Conservation (phyloP, 495 filamentous ascomycete species). For the Penicillium odoratum region DNA sequence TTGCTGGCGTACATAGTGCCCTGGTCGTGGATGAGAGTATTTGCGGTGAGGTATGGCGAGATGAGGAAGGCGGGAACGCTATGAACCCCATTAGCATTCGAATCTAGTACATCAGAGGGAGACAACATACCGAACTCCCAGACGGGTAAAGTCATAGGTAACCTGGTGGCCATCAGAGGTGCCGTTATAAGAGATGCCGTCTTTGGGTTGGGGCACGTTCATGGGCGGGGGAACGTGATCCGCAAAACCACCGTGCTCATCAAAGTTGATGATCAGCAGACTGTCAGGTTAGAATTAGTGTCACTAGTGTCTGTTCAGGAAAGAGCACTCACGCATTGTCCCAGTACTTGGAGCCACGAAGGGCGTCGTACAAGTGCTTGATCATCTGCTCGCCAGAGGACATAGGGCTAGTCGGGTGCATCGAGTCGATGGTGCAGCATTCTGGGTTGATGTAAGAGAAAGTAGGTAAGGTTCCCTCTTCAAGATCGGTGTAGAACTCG, state of each 20-base stretch:
- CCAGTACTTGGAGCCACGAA: conserved; percentile 46
- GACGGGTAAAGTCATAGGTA: conserved; percentile 46
- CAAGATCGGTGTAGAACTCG: conserved; percentile 47
- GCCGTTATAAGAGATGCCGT: conserved; percentile 40
- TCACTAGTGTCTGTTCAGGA: not conserved
- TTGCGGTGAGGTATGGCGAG: conserved; percentile 42
- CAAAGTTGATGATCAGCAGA: conserved; percentile 50
- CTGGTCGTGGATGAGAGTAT: conserved; percentile 40
- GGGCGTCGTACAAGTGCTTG: conserved; percentile 49
- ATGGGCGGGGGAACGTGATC: conserved; percentile 48
- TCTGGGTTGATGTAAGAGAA: conserved; percentile 52
- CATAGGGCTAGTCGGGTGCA: conserved; percentile 47
- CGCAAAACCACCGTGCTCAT: conserved; percentile 49
- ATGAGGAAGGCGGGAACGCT: conserved; percentile 47
- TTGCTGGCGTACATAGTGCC: conserved; percentile 41
- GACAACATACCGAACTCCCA: conserved; percentile 39
- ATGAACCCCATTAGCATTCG: not conserved
- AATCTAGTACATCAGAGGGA: not conserved
- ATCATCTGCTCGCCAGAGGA: conserved; percentile 46
- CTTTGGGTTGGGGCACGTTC: conserved; percentile 37
- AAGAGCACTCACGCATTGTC: conserved; percentile 35
- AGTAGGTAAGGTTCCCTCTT: conserved; percentile 42
- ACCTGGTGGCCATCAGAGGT: conserved; percentile 35
- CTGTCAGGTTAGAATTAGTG: conserved; percentile 21
- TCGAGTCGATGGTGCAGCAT: conserved; percentile 46